phyloP scores from a whole-genome alignment of 768 basidiomycete species.

The Russula sp. region DNA sequence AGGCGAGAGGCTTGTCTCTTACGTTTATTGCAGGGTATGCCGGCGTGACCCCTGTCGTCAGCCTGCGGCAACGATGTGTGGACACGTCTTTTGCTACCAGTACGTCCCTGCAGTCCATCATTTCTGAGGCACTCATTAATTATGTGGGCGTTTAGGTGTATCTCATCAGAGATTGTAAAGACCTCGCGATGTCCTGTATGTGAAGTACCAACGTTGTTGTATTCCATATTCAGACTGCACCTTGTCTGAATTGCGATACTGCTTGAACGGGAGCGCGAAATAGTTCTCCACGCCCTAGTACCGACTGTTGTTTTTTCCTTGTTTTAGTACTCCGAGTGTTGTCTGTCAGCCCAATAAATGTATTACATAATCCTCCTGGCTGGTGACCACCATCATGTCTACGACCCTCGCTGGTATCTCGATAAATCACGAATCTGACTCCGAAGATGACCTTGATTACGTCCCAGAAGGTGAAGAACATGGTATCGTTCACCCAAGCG shows the following conservation, averaged over 20 bases:
- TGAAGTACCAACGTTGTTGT: conserved; percentile 43
- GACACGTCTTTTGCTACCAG: conserved; percentile 57
- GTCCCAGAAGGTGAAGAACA: conserved; percentile 47
- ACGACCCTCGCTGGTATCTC: background rate
- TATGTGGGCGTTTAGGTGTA: conserved; percentile 39
- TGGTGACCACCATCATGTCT: conserved; percentile 12
- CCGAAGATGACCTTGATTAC: conserved; percentile 69
- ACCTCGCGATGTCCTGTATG: conserved; percentile 49
- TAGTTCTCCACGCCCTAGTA: background rate
- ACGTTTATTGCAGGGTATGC: conserved; percentile 44
- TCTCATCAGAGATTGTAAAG: conserved; percentile 43
- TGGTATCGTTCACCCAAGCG: background rate
- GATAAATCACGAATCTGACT: conserved; percentile 42
- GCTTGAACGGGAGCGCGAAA: background rate
- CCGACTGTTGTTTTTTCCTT: background rate
- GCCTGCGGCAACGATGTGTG: conserved; percentile 55
- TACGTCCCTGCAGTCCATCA: conserved; percentile 28
- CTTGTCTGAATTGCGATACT: background rate
- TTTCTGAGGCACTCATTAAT: conserved; percentile 1
- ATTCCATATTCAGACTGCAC: conserved; percentile 52
- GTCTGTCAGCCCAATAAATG: background rate
- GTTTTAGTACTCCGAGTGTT: background rate
- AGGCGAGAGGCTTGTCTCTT: conserved; percentile 13
- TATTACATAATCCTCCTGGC: conserved; percentile 17
- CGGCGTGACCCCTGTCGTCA: conserved; percentile 44